A percentile compares a stretch with the other conserved stretches of the same genome.
Conservation (phyloP, 257 asterid species). For the Nicotiana paniculata region DNA sequence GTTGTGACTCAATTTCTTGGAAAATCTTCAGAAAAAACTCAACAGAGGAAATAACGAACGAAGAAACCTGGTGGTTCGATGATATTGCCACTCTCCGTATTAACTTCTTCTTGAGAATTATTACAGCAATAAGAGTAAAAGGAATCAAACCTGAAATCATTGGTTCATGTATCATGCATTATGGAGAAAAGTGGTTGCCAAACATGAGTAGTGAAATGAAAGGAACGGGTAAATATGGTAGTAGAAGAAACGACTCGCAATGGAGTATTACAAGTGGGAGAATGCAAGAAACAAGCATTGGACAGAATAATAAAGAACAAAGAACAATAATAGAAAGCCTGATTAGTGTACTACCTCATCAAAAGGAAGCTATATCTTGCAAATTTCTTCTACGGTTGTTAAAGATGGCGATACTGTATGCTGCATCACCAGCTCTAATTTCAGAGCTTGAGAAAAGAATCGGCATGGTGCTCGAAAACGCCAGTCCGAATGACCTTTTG, state of each 20-base stretch:
- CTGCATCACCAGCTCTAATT: conserved; percentile 62
- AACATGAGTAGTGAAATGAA: conserved; percentile 29
- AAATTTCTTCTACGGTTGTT: conserved; percentile 59
- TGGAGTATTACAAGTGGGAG: conserved; percentile 53
- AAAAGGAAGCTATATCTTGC: conserved; percentile 62
- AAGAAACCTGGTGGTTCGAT: conserved; percentile 63
- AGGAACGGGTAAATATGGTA: conserved; percentile 4
- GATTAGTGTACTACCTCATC: conserved; percentile 60
- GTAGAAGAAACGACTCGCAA: conserved; percentile 36
- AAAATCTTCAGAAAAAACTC: conserved; percentile 42
- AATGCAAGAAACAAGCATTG: conserved; percentile 29
- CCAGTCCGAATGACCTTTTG: conserved; percentile 55
- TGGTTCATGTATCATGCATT: conserved; percentile 54
- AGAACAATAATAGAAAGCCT: conserved; percentile 59
- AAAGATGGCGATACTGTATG: conserved; percentile 50
- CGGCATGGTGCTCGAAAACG: conserved; percentile 60
- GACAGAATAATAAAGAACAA: conserved; percentile 38
- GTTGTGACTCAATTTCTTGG: conserved; percentile 71
- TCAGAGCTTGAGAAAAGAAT: conserved; percentile 79
- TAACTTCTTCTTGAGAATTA: conserved; percentile 55
- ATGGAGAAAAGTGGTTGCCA: conserved; percentile 63
- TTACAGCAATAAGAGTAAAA: conserved; percentile 55
- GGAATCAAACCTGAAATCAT: conserved; percentile 46
- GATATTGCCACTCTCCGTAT: conserved; percentile 59
- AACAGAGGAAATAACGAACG: conserved; percentile 19